Base-by-base conservation (phyloP, 495 filamentous ascomycete genomes). In the Lasiosphaeriaceae sp. region DNA sequence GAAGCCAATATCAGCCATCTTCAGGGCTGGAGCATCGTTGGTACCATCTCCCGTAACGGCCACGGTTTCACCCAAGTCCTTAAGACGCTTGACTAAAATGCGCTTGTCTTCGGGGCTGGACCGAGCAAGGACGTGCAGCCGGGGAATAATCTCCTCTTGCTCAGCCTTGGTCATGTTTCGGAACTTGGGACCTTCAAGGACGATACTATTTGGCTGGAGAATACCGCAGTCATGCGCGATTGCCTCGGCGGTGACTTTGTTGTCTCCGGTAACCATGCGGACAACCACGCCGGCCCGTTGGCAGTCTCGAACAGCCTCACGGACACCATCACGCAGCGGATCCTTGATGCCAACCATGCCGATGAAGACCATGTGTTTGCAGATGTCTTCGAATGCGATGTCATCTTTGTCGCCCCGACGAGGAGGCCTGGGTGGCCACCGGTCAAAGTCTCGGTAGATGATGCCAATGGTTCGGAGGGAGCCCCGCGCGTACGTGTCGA, bases 231-330 rank as follows among this genome's bases (percentile, higher is more conserved):
- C 88, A 9, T 72, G 77, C 11, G 90, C 90, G 61, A 96, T 96
- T 11, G 90, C 90, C 54, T 83, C 82, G 24, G 90, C 90, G 14
- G 90, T 96, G 34, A 86, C 74, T 56, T 88, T 75, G 64, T 96
- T 96, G 72, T 96, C 90, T 26, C 90, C 87, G 9, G 90, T 96
- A 48, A 96, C 90, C 90, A 96, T 96, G 62, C 91, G 88, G 52
- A 94, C 88, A 52, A 88, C 74, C 11, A 95, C 90, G 56, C 90
- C 90, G 11, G 90, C 90, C 31, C 77, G 77, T 59, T 90, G 84
- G 63, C 89, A 93, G 60, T 80, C 79, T 52, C 74, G 73, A 41
- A 96, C 91, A 29, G 90, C 90, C 37, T 87, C 79, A 12, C 82
- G 78, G 20, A 96, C 90, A 59, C 90, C 90, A 2, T 84, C 82